Evolutionary conservation across 345 rosid species (phyloP).

Genomic region (Diplotaxis tenuifolia): DNA sequence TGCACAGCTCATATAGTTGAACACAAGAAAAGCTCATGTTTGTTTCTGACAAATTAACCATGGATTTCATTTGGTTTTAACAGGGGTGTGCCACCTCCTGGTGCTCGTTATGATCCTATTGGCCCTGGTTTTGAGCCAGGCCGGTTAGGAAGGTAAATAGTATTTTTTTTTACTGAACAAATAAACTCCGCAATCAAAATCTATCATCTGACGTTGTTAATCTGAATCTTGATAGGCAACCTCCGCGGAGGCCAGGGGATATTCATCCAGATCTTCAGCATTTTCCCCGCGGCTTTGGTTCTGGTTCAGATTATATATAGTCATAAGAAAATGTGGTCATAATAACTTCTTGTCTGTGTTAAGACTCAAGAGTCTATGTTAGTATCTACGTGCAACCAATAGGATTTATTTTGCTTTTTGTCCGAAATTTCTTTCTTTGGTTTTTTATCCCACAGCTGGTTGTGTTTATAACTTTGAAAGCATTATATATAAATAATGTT

Average conservation of each 20-base stretch:
- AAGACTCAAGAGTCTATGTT: not conserved
- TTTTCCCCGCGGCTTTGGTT: slow-evolving; percentile 42
- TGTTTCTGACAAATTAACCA: not conserved
- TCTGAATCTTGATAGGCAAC: slow-evolving; percentile 44
- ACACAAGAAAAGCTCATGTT: not conserved
- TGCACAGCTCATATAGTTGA: not conserved
- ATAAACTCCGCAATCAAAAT: not conserved
- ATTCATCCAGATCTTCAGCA: slow-evolving; percentile 80
- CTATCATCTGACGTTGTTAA: slow-evolving; percentile 3
- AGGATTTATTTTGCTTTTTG: slow-evolving; percentile 3
- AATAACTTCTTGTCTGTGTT: not conserved
- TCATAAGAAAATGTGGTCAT: not conserved
- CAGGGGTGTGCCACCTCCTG: slow-evolving; percentile 91
- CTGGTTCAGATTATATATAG: slow-evolving; percentile 59
- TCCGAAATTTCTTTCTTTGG: not conserved
- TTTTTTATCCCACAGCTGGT: not conserved
- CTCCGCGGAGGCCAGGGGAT: slow-evolving; percentile 52
- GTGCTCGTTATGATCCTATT: slow-evolving; percentile 91
- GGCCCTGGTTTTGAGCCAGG: slow-evolving; percentile 92
- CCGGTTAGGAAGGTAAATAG: slow-evolving; percentile 62
- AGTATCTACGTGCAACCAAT: not conserved
- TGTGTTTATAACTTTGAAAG: slow-evolving; percentile 12
- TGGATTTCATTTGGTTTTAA: not conserved
- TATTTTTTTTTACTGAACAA: not conserved
- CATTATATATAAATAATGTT: slow-evolving; percentile 8